These are phyloP conservation scores for Phanerochaete sordida DNA, from an alignment of 768 basidiomycete species.

Conservation along the genomic window DNA sequence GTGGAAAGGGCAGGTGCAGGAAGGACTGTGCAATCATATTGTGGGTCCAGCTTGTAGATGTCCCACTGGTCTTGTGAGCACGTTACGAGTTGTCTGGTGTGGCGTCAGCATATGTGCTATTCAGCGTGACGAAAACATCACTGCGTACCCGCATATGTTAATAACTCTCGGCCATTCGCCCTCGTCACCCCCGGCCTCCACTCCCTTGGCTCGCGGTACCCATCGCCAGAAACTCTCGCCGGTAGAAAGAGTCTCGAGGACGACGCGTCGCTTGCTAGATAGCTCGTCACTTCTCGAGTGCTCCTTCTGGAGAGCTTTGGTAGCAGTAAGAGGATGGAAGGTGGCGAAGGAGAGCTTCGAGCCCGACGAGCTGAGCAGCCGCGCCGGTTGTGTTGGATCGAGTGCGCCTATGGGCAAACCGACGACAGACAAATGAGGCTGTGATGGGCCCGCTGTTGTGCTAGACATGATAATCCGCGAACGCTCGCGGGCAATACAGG, in stretches of 20 bases:
- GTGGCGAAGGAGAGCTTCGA: conserved; percentile 67
- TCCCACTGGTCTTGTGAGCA: conserved; percentile 82
- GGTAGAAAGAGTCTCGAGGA: conserved; percentile 61
- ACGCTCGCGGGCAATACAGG: too few species aligned
- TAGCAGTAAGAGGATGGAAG: conserved; percentile 69
- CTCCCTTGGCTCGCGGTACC: conserved; percentile 64
- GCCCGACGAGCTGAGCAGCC: conserved; percentile 57
- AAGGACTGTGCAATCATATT: conserved; percentile 62
- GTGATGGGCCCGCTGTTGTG: conserved; percentile 1
- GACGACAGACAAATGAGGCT: neutral
- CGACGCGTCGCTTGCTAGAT: conserved; percentile 64
- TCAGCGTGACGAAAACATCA: neutral
- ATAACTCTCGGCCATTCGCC: conserved; percentile 68
- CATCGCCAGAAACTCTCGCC: conserved; percentile 68
- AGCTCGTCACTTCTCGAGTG: conserved; percentile 44
- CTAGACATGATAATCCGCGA: neutral
- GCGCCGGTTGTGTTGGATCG: conserved; percentile 57
- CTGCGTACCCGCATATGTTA: conserved; percentile 70
- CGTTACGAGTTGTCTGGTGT: conserved; percentile 41
- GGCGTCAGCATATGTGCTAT: neutral
- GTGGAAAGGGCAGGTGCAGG: conserved; percentile 21
- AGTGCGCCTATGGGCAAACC: conserved; percentile 60
- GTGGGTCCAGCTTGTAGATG: conserved; percentile 75
- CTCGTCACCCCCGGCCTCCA: conserved; percentile 58
- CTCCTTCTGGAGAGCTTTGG: conserved; percentile 33